These are phyloP conservation scores for Didymella keratinophila DNA, from an alignment of 2,329 filamentous ascomycete genomes.

Conservation along the genomic window DNA sequence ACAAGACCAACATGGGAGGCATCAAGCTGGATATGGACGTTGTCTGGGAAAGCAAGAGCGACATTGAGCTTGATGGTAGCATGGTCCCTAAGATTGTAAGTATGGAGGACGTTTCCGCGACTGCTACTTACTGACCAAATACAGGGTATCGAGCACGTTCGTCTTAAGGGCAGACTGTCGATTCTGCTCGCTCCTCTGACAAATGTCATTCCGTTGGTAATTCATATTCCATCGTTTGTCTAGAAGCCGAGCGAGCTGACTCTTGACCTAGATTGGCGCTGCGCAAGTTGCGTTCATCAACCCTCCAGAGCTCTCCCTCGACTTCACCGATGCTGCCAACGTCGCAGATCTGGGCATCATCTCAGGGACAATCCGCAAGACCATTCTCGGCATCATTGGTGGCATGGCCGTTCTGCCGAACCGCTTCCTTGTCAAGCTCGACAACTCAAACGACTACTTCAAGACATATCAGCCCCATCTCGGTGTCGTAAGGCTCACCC, in stretches of 20 bases:
- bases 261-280: conserved; percentile 54
- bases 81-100: conserved; percentile 56
- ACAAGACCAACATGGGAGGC: conserved; percentile 55
- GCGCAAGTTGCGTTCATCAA: conserved; percentile 61
- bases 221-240: neutral
- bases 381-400: conserved; percentile 55
- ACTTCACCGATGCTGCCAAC: conserved; percentile 59
- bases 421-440: conserved; percentile 59
- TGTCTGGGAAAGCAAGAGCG: conserved; percentile 56
- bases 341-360: conserved; percentile 55
- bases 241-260: conserved; percentile 11
- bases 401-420: conserved; percentile 60
- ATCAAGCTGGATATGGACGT: conserved; percentile 61
- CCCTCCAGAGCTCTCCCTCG: conserved; percentile 55
- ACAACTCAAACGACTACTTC: conserved; percentile 58
- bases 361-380: conserved; percentile 55
- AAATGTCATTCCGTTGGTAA: conserved; percentile 57
- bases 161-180: conserved; percentile 55
- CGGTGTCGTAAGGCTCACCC: conserved; percentile 56
- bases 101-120: neutral
- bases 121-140: conserved; percentile 2
- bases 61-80: conserved; percentile 58
- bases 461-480: conserved; percentile 56
- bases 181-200: conserved; percentile 57
- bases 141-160: conserved; percentile 57